Evolutionary conservation across 805 yeast genomes (phyloP), one percentile per base, ranked within the genome.

Genomic region (Debaryomyces tyrocola): DNA sequence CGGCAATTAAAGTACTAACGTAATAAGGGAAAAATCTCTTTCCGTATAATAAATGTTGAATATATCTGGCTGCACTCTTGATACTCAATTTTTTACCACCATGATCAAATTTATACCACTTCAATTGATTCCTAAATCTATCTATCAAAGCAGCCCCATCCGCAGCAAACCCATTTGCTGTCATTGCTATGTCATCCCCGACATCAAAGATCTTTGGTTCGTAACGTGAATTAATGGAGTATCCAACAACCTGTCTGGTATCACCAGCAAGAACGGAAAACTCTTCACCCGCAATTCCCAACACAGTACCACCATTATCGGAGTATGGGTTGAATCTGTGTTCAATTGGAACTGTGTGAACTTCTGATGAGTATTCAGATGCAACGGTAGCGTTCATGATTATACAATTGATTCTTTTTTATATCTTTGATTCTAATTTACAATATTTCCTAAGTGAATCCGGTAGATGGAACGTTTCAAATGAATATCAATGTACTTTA

Each of bases 281-380:
- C 68, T 94, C 97, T 65, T 90, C 88, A 42, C 99, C 99, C 1
- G 99, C 97, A 68, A 94, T 94, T 44, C 98, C 99, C 56, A 94
- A 73, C 45, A 92, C 91, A 6, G 98, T 92, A 60, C 99, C 99
- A 58, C 99, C 99, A 59, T 91, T 90, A 68, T 91, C 96, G 27
- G 92, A 74, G 73, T 90, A 90, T 33, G 97, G 97, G 63, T 90
- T 90, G 73, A 90, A 90, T 66, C 86, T 78, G 67, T 91, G 96
- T 65, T 90, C 96, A 63, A 90, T 90, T 49, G 97, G 97, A 14
- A 66, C 67, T 10, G 66, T 44, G 43, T 67, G 72, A 28, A 66
- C 66, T 55, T 80, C 87, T 18, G 78, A 71, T 2, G 84, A 78
- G 60, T 84, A 84, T 56, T 85, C 90, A 8, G 89, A 82, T 41